Evolutionary conservation across 2,329 filamentous ascomycete genomes (phyloP).

Genomic region (Helotiales sp.): DNA sequence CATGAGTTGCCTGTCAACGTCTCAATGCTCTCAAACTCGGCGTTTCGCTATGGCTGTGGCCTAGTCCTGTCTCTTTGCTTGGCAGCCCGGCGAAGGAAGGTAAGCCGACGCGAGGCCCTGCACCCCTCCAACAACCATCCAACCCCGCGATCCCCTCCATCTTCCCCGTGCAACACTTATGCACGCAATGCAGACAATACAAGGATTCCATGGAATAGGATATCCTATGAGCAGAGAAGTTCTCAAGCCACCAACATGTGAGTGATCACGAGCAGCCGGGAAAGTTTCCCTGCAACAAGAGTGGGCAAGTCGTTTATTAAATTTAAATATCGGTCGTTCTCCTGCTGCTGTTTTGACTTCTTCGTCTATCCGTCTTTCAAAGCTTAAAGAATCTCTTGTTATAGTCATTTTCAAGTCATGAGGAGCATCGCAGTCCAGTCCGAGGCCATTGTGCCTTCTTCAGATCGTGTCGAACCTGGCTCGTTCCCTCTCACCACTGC

Average conservation of each 20-base stretch:
- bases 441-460: slow-evolving; percentile 21
- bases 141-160: slow-evolving; percentile 11
- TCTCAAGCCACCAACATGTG: slow-evolving; percentile 1
- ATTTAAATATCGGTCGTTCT: background rate
- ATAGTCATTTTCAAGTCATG: slow-evolving; percentile 25
- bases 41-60: too few relatives aligned
- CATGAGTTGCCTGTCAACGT: too few relatives aligned
- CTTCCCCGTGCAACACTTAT: background rate
- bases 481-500: slow-evolving; percentile 35
- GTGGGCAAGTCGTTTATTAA: background rate
- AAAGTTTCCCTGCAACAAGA: slow-evolving; percentile 4
- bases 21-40: too few relatives aligned
- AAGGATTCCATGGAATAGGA: too few relatives aligned
- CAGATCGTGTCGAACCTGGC: slow-evolving; percentile 36
- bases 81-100: slow-evolving; percentile 12
- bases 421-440: slow-evolving; percentile 25
- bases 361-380: background rate
- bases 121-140: background rate
- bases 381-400: too few relatives aligned
- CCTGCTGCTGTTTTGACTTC: background rate
- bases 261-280: slow-evolving; percentile 9
- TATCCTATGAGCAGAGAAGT: background rate
- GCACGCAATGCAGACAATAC: background rate
- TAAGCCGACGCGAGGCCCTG: slow-evolving; percentile 20
- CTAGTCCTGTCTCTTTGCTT: too few relatives aligned